Percentiles rank a stretch among this genome's conserved stretches.
These are phyloP conservation scores for Arthrobotrys iridis DNA, from an alignment of 2,329 filamentous ascomycete genomes.

Conservation along the genomic window DNA sequence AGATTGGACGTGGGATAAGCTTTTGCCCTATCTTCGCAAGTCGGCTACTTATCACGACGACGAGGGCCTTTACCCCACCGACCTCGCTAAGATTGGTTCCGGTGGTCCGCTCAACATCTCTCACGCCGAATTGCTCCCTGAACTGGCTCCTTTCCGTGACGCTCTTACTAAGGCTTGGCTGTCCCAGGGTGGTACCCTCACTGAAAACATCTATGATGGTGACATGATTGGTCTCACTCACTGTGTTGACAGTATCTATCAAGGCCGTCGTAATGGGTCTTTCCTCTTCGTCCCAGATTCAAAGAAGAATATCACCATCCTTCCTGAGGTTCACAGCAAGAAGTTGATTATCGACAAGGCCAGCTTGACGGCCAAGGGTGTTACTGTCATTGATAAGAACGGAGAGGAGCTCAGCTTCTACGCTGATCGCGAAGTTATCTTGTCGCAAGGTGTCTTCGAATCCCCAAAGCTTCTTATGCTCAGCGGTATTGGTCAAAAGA, in stretches of 20 bases:
- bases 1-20: constrained; percentile 69
- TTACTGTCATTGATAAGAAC: constrained; percentile 64
- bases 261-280: constrained; percentile 67
- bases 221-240: constrained; percentile 68
- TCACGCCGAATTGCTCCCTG: constrained; percentile 61
- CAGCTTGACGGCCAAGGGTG: constrained; percentile 63
- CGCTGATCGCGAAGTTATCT: constrained; percentile 65
- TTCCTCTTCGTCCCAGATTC: constrained; percentile 65
- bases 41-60: constrained; percentile 70
- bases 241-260: constrained; percentile 69
- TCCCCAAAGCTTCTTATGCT: constrained; percentile 68
- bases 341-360: constrained; percentile 67
- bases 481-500: constrained; percentile 65
- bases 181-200: constrained; percentile 66
- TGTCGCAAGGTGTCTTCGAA: constrained; percentile 68
- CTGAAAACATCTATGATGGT: constrained; percentile 69
- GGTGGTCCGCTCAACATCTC: constrained; percentile 34
- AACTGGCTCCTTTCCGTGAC: constrained; percentile 60
- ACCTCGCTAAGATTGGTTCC: constrained; percentile 29
- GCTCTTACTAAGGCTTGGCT: constrained; percentile 67
- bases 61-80: constrained; percentile 47
- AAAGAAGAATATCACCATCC: constrained; percentile 69
- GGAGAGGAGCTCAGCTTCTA: constrained; percentile 64
- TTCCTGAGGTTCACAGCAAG: constrained; percentile 66
- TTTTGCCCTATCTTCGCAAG: constrained; percentile 62